Evolutionary conservation across 2,329 filamentous ascomycete genomes (phyloP).

Genomic region (Hysterium pulicare): DNA sequence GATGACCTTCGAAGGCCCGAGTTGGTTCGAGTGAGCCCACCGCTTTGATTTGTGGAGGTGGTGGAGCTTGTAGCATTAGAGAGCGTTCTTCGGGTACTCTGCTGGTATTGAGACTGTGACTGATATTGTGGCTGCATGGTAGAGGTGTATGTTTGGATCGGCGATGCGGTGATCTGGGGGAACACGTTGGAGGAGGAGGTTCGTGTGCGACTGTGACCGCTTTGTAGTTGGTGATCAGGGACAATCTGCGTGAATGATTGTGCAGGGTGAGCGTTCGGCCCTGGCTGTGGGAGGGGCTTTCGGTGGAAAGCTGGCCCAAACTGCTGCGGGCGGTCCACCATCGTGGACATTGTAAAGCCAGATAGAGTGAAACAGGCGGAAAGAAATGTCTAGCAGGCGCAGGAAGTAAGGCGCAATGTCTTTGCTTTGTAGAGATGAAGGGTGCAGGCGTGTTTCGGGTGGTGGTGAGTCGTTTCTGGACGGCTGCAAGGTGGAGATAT

Average conservation of each 20-base stretch:
- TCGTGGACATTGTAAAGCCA: constrained; percentile 9
- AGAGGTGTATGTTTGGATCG: constrained; percentile 17
- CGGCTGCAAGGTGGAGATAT: constrained; percentile 2
- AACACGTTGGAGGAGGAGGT: constrained; percentile 38
- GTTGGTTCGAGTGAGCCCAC: constrained; percentile 44
- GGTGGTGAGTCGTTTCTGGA: not conserved
- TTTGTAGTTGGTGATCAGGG: constrained; percentile 17
- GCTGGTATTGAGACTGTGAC: constrained; percentile 14
- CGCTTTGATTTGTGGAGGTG: constrained; percentile 53
- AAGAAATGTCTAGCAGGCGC: not conserved
- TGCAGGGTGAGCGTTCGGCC: constrained; percentile 8
- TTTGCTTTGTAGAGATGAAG: constrained; percentile 6
- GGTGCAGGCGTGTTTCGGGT: not conserved
- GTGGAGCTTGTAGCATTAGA: constrained; percentile 71
- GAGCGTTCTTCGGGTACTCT: constrained; percentile 53
- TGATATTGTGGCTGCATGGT: constrained; percentile 22
- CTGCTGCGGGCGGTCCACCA: constrained; percentile 9
- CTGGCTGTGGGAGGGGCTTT: constrained; percentile 17
- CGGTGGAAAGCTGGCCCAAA: constrained; percentile 15
- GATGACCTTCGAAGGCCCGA: constrained; percentile 67
- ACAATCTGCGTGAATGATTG: constrained; percentile 10
- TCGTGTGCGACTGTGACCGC: constrained; percentile 34
- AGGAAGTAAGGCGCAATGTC: not conserved
- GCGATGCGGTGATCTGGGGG: constrained; percentile 13
- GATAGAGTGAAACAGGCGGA: not conserved